These are phyloP conservation scores for Carex parvula DNA, from an alignment of 176 grass and related monocot genomes.

Conservation along the genomic window DNA sequence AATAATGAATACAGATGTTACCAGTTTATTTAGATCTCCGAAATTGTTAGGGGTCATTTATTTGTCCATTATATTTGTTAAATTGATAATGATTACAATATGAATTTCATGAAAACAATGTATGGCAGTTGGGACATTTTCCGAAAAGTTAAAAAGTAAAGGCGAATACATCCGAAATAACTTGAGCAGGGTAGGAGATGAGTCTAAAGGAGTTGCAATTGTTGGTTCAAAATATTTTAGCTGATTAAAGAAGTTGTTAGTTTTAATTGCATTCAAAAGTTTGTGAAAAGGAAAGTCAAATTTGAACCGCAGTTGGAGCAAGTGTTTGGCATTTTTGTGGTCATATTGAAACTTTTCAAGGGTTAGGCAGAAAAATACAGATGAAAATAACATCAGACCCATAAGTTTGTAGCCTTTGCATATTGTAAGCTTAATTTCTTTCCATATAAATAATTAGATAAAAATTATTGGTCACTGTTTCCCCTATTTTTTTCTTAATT, in stretches of 20 bases:
- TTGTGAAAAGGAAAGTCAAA: neutral
- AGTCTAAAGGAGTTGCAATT: too few species aligned
- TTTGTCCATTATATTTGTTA: neutral
- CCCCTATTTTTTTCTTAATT: neutral
- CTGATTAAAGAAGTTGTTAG: too few species aligned
- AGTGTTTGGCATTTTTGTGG: neutral
- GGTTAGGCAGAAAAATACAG: neutral
- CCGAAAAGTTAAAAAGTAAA: too few species aligned
- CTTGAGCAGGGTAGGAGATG: too few species aligned
- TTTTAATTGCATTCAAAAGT: neutral
- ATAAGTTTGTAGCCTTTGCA: neutral
- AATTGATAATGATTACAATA: neutral
- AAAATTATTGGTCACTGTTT: neutral
- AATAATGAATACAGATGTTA: neutral
- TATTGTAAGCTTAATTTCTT: neutral
- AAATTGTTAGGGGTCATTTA: neutral
- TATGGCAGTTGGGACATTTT: neutral
- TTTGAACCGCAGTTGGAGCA: neutral
- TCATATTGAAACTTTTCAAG: neutral
- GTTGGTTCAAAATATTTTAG: too few species aligned
- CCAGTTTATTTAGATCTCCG: neutral
- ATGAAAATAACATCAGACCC: neutral
- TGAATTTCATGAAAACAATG: neutral
- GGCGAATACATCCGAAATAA: too few species aligned
- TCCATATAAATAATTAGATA: neutral